phyloP scores from a whole-genome alignment of 768 basidiomycete genomes.

The Chalciporus sphaerocephalus region DNA sequence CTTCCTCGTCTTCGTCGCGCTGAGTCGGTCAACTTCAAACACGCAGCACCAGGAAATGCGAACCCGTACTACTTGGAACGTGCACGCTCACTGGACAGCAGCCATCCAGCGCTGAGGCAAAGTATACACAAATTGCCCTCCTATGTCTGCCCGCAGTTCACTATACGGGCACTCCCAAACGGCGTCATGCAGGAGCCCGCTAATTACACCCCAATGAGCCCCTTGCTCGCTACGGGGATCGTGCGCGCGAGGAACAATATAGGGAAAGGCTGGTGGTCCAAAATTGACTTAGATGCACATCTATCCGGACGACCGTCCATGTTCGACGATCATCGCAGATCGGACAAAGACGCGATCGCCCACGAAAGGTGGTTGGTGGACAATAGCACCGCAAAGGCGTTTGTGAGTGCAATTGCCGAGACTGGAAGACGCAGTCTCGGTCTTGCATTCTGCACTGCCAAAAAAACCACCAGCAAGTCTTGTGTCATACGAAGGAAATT shows the following conservation, averaged over 20 bases:
- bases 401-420: constrained; percentile 4
- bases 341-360: background rate
- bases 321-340: too few species aligned
- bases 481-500: constrained; percentile 19
- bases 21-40: constrained; percentile 4
- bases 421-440: constrained; percentile 11
- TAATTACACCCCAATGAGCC: constrained; percentile 17
- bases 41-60: constrained; percentile 11
- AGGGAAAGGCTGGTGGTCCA: background rate
- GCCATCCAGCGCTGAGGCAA: constrained; percentile 18
- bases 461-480: constrained; percentile 25
- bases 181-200: constrained; percentile 12
- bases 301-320: too few species aligned
- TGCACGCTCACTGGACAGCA: constrained; percentile 10
- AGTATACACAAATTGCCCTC: constrained; percentile 12
- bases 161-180: constrained; percentile 23
- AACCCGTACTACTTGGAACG: constrained; percentile 14
- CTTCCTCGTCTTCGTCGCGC: background rate
- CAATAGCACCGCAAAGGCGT: constrained; percentile 3
- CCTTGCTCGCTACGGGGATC: constrained; percentile 17
- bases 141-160: constrained; percentile 18
- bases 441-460: constrained; percentile 19
- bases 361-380: constrained; percentile 1
- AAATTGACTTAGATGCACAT: background rate
- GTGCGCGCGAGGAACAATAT: background rate